Evolutionary conservation across 1,284 basidiomycete species (phyloP), one percentile per base, ranked within the genome.

Genomic region (Thelephora terrestris): DNA sequence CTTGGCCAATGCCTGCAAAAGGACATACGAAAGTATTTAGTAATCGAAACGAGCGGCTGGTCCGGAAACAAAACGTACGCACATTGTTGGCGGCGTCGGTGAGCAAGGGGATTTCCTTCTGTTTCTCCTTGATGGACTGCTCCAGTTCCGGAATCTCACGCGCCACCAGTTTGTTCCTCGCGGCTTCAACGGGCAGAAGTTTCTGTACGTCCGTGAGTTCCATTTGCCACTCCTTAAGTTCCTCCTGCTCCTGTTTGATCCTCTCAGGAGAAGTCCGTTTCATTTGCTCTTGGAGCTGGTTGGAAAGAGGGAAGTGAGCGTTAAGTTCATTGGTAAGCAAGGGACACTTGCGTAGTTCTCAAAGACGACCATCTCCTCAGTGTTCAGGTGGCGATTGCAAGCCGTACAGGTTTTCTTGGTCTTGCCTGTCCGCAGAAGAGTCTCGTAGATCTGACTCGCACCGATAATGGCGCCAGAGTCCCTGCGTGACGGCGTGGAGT

Each of bases 381-480:
- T 71, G 17, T 76, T 69, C 59, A 97, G 70, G 24, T 69, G 70
- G 5, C 93, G 78, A 54, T 80, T 78, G 61, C 94, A 97, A 4
- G 82, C 81, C 18, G 78, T 70, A 58, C 94, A 98, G 3, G 73
- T 69, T 55, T 86, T 81, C 54, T 81, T 76, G 29, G 71, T 66
- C 60, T 78, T 78, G 17, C 83, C 88, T 1, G 68, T 64, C 20
- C 71, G 67, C 9, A 91, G 71, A 21, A 94, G 64, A 1, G 68
- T 66, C 48, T 85, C 69, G 58, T 84, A 92, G 25, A 89, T 78
- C 6, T 73, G 60, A 20, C 68, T 68, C 18, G 70, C 66, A 4
- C 75, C 78, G 21, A 66, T 57, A 7, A 56, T 57, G 55, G 50
- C 53, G 24, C 57, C 64, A 25, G 62, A 53, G 12, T 56, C 54